Conservation (phyloP, 1,139 yeast genomes). For the Scheffersomyces lignicola region DNA sequence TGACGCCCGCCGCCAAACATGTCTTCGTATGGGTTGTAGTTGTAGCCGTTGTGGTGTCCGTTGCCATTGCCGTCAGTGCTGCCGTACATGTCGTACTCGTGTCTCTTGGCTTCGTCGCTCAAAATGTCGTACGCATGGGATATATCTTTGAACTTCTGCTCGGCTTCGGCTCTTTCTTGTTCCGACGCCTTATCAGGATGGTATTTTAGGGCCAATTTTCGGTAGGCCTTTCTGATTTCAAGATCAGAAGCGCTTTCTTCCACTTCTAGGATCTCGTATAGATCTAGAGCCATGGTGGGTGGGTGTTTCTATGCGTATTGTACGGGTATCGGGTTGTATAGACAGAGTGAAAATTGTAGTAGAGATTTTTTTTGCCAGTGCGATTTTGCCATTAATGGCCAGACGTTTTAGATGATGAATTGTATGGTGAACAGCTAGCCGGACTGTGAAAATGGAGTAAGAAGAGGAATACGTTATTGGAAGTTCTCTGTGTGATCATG, state of each 20-base stretch:
- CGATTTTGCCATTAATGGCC: neutral
- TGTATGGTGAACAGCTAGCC: too few relatives aligned
- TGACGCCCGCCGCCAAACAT: slow-evolving; percentile 29
- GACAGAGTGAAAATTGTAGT: neutral
- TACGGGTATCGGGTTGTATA: too few relatives aligned
- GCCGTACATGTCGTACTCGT: slow-evolving; percentile 60
- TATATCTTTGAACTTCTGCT: slow-evolving; percentile 70
- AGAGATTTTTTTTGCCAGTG: neutral
- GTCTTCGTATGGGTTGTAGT: slow-evolving; percentile 45
- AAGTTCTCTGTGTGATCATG: too few relatives aligned
- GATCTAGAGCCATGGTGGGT: slow-evolving; percentile 29
- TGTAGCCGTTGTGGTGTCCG: slow-evolving; percentile 11
- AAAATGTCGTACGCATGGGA: slow-evolving; percentile 77
- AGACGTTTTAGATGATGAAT: neutral
- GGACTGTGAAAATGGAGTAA: too few relatives aligned
- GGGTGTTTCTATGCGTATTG: too few relatives aligned
- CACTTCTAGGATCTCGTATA: slow-evolving; percentile 71
- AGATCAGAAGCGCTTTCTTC: slow-evolving; percentile 57
- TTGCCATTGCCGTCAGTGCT: slow-evolving; percentile 30
- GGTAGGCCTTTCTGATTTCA: slow-evolving; percentile 77
- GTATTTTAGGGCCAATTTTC: slow-evolving; percentile 66
- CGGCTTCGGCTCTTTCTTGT: slow-evolving; percentile 65
- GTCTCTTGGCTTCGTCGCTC: slow-evolving; percentile 59
- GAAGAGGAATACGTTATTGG: too few relatives aligned
- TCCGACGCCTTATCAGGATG: slow-evolving; percentile 84